Conservation (phyloP, 1,284 basidiomycete species). For the Trametes hirsuta region DNA sequence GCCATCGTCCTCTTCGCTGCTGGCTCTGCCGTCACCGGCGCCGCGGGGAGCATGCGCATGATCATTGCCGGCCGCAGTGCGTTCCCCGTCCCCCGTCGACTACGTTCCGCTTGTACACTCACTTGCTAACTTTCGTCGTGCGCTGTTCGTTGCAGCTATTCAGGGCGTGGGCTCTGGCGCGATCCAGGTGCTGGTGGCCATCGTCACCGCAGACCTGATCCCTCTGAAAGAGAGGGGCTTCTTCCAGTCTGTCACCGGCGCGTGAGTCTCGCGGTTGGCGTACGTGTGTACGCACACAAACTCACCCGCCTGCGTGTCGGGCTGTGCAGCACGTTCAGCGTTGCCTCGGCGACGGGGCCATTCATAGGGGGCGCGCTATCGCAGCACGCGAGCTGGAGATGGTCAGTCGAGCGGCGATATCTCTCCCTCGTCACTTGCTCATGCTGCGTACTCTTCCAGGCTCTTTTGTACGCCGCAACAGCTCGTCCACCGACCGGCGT, state of each 20-base stretch:
- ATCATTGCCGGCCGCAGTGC: conserved; percentile 32
- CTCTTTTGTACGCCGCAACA: conserved; percentile 1
- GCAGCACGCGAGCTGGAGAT: conserved; percentile 35
- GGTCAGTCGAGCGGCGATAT: conserved; percentile 25
- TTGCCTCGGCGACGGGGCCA: conserved; percentile 36
- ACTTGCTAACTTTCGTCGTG: background rate
- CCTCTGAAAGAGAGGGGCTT: conserved; percentile 45
- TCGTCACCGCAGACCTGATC: conserved; percentile 46
- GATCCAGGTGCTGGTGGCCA: conserved; percentile 41
- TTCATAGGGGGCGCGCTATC: conserved; percentile 41
- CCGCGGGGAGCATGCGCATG: conserved; percentile 39
- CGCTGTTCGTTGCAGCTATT: conserved; percentile 33
- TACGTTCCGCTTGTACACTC: background rate
- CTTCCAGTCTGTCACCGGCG: conserved; percentile 29
- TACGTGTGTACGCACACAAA: too few species aligned
- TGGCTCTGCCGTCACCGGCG: conserved; percentile 40
- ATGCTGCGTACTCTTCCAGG: background rate
- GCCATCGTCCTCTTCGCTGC: conserved; percentile 39
- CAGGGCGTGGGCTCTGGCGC: conserved; percentile 52
- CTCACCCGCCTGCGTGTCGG: too few species aligned
- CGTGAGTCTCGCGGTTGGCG: conserved; percentile 16
- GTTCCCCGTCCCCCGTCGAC: background rate
- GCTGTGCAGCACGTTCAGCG: conserved; percentile 28
- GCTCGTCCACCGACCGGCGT: background rate
- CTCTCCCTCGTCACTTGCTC: background rate